phyloP scores from a whole-genome alignment of 305 asterid species.

The Fraxinus sp. region DNA sequence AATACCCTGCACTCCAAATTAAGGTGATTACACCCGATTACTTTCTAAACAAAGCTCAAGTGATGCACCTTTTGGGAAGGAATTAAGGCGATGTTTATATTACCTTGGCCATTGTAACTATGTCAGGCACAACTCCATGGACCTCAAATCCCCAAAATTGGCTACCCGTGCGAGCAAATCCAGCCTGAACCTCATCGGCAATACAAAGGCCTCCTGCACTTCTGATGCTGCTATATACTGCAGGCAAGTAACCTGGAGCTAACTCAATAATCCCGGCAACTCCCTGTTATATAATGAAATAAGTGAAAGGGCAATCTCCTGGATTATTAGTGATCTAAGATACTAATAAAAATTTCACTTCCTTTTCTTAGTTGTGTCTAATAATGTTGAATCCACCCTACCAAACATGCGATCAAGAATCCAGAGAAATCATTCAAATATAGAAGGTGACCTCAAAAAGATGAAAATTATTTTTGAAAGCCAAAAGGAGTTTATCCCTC shows the following conservation, averaged over 20 bases:
- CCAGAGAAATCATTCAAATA: not conserved
- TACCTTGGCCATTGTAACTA: slow-evolving; percentile 78
- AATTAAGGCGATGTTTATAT: not conserved
- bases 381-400: not conserved
- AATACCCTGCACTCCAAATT: slow-evolving; percentile 42
- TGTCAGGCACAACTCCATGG: slow-evolving; percentile 68
- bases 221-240: slow-evolving; percentile 38
- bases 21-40: not conserved
- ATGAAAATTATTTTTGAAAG: not conserved
- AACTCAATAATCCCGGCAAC: slow-evolving; percentile 75
- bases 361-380: not conserved
- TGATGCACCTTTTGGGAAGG: not conserved
- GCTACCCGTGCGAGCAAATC: slow-evolving; percentile 72
- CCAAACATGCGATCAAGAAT: not conserved
- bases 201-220: slow-evolving; percentile 65
- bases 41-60: slow-evolving; percentile 2
- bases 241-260: slow-evolving; percentile 62
- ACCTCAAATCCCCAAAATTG: slow-evolving; percentile 66
- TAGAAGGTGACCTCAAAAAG: not conserved
- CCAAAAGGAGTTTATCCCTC: not conserved
- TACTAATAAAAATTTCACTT: not conserved
- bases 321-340: not conserved
- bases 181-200: slow-evolving; percentile 82
- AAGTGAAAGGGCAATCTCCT: not conserved
- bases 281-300: slow-evolving; percentile 37